Evolutionary conservation across 345 rosid species (phyloP).

Genomic region (Brassica carinata): DNA sequence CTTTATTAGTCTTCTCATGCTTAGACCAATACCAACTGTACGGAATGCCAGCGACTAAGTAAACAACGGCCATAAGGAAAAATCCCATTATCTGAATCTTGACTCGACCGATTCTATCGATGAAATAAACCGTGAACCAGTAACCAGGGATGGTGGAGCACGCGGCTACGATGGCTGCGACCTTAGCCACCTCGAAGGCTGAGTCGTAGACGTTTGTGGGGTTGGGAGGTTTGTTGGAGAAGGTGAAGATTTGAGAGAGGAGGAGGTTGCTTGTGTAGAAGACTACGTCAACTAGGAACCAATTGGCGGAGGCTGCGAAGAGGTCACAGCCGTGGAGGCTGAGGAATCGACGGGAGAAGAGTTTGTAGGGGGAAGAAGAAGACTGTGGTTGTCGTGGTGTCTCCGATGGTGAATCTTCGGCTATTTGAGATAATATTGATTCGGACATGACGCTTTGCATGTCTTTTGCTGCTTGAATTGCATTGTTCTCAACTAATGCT

Average conservation of each 20-base stretch:
- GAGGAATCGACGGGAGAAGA: conserved; percentile 61
- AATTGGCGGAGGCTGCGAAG: conserved; percentile 47
- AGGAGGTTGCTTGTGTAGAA: conserved; percentile 70
- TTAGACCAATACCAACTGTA: conserved; percentile 44
- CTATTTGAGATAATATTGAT: too few species aligned
- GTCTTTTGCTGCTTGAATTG: too few species aligned
- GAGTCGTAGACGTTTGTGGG: conserved; percentile 41
- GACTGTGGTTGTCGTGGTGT: too few species aligned
- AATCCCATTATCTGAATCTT: conserved; percentile 68
- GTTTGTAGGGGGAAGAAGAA: conserved; percentile 34
- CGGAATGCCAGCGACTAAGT: conserved; percentile 53
- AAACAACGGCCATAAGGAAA: conserved; percentile 57
- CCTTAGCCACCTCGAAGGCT: conserved; percentile 46
- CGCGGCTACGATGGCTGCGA: conserved; percentile 54
- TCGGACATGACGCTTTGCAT: too few species aligned
- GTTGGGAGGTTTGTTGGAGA: not conserved
- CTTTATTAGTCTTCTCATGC: conserved; percentile 15
- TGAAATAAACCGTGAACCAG: conserved; percentile 39
- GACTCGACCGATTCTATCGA: conserved; percentile 55
- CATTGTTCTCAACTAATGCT: too few species aligned
- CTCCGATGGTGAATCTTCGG: too few species aligned
- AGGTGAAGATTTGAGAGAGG: conserved; percentile 54
- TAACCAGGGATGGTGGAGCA: conserved; percentile 74
- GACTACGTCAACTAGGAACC: conserved; percentile 48
- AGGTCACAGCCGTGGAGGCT: conserved; percentile 66